Conservation (phyloP, 352 stramenopile genomes). For the Elongisporangium undulatum region DNA sequence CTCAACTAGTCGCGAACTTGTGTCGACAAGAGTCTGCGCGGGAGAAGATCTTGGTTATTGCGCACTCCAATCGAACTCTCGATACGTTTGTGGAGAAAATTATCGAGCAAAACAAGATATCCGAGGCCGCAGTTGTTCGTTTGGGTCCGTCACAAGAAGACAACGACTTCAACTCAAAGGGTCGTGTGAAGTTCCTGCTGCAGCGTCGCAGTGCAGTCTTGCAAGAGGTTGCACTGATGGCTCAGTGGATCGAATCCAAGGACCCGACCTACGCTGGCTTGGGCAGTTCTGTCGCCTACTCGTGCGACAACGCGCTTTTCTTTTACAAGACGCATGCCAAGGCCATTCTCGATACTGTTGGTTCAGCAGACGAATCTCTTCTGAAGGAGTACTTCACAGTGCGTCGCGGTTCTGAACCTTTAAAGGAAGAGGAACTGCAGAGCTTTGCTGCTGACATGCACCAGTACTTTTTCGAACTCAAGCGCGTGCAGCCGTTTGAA, state of each 20-base stretch:
- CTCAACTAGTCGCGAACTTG: constrained; percentile 93
- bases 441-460: constrained; percentile 71
- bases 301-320: constrained; percentile 94
- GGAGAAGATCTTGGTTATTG: constrained; percentile 93
- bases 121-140: constrained; percentile 87
- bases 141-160: constrained; percentile 54
- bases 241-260: constrained; percentile 75
- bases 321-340: constrained; percentile 93
- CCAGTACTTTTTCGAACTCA: constrained; percentile 91
- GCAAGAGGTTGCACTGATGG: constrained; percentile 91
- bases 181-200: constrained; percentile 87
- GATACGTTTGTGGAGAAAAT: constrained; percentile 96
- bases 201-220: constrained; percentile 79
- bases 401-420: constrained; percentile 19
- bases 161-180: constrained; percentile 89
- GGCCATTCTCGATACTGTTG: constrained; percentile 52
- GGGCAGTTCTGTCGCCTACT: constrained; percentile 84
- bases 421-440: constrained; percentile 17
- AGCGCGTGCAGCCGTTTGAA: constrained; percentile 93
- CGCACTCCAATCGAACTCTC: constrained; percentile 93
- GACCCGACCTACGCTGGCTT: constrained; percentile 46
- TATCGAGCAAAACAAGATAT: constrained; percentile 69
- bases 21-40: constrained; percentile 73
- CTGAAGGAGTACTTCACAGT: constrained; percentile 37
- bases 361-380: constrained; percentile 11